phyloP scores from a whole-genome alignment of 495 filamentous ascomycete species.

The Aspergillus steynii region DNA sequence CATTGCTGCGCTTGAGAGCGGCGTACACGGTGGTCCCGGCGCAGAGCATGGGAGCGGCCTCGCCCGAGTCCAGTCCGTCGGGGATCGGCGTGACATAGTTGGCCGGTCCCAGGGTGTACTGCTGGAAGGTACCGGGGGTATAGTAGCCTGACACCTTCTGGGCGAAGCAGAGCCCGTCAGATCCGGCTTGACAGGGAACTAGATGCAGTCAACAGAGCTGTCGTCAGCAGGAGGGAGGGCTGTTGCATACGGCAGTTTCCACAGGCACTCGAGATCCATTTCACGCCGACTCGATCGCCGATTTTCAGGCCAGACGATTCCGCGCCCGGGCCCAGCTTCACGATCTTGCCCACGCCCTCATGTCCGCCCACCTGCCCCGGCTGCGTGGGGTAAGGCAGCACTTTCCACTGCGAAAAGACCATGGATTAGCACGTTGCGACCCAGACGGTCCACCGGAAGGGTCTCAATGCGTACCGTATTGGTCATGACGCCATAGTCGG shows the following conservation, averaged over 20 bases:
- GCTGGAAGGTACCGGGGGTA: slow-evolving; percentile 69
- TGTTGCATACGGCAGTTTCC: slow-evolving; percentile 46
- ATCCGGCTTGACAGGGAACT: slow-evolving; percentile 56
- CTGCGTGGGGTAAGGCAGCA: slow-evolving; percentile 62
- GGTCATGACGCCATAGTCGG: slow-evolving; percentile 63
- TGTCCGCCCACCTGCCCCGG: slow-evolving; percentile 67
- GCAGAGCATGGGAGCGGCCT: slow-evolving; percentile 66
- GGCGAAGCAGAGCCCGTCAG: slow-evolving; percentile 60
- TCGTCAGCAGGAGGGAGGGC: not conserved
- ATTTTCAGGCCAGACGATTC: slow-evolving; percentile 57
- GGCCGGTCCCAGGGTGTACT: slow-evolving; percentile 65
- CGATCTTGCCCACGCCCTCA: slow-evolving; percentile 61
- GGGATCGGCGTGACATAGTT: slow-evolving; percentile 72
- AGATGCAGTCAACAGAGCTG: not conserved
- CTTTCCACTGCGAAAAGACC: slow-evolving; percentile 40
- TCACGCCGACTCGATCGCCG: slow-evolving; percentile 66
- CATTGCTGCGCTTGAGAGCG: slow-evolving; percentile 58
- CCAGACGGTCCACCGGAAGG: not conserved
- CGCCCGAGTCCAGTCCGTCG: slow-evolving; percentile 54
- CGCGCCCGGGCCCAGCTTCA: slow-evolving; percentile 57
- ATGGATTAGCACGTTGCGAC: slow-evolving; percentile 12
- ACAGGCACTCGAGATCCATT: slow-evolving; percentile 51
- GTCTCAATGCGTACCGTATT: slow-evolving; percentile 30
- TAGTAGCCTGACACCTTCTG: slow-evolving; percentile 57
- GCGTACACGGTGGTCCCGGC: slow-evolving; percentile 61